A percentile compares a stretch with the other conserved stretches of the same genome.
Conservation (phyloP, 2,329 filamentous ascomycete genomes). For the Fusarium scirpi region DNA sequence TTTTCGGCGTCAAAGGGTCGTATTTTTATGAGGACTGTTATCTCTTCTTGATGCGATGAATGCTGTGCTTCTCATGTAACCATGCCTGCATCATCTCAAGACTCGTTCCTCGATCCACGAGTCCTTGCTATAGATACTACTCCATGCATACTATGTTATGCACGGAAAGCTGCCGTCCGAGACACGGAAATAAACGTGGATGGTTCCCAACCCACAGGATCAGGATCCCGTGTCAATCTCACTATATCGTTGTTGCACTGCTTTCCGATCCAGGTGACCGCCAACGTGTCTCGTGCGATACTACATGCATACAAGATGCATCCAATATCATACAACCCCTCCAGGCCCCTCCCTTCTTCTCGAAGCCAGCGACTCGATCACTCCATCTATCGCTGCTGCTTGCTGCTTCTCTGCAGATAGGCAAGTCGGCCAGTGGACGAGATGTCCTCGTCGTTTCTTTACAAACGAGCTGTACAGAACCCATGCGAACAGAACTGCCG, state of each 20-base stretch:
- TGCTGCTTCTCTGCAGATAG: slow-evolving; percentile 45
- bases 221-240: slow-evolving; percentile 37
- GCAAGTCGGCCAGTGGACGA: slow-evolving; percentile 50
- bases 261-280: slow-evolving; percentile 44
- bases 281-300: slow-evolving; percentile 41
- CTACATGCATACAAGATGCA: slow-evolving; percentile 4
- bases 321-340: slow-evolving; percentile 28
- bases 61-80: slow-evolving; percentile 30
- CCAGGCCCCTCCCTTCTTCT: slow-evolving; percentile 40
- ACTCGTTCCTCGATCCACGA: slow-evolving; percentile 37
- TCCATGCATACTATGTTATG: slow-evolving; percentile 6
- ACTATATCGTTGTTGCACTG: slow-evolving; percentile 38
- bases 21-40: background rate
- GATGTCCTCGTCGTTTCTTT: slow-evolving; percentile 49
- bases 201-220: slow-evolving; percentile 39
- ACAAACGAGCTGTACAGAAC: slow-evolving; percentile 50
- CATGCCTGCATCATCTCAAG: slow-evolving; percentile 39
- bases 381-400: slow-evolving; percentile 37
- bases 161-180: slow-evolving; percentile 30
- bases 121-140: slow-evolving; percentile 25
- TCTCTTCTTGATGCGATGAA: background rate
- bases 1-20: slow-evolving; percentile 6
- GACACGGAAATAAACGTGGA: slow-evolving; percentile 47
- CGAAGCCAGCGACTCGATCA: slow-evolving; percentile 35
- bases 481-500: slow-evolving; percentile 57